A percentile compares a stretch with the other conserved stretches of the same genome.
Conservation (phyloP, 192 early-diverging fungal genomes). For the Umbelopsis sp. region DNA sequence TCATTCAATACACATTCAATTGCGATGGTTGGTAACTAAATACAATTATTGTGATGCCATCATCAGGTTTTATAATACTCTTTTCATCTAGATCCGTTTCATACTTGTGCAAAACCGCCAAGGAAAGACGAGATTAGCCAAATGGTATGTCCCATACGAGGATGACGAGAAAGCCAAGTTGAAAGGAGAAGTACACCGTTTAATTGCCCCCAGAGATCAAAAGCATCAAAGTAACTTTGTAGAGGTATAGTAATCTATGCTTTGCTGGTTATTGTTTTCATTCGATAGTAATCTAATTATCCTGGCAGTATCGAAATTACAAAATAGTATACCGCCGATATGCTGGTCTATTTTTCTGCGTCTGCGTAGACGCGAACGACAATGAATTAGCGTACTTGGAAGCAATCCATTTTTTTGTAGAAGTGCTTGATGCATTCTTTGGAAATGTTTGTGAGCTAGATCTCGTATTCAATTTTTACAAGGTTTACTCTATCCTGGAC, state of each 20-base stretch:
- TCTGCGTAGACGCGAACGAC: slow-evolving; percentile 98
- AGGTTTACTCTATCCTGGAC: slow-evolving; percentile 96
- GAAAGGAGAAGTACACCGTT: slow-evolving; percentile 93
- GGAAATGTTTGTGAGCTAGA: slow-evolving; percentile 98
- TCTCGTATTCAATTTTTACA: slow-evolving; percentile 98
- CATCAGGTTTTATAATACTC: not conserved
- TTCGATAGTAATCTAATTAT: not conserved
- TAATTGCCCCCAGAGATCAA: slow-evolving; percentile 94
- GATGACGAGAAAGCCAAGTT: slow-evolving; percentile 94
- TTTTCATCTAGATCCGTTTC: slow-evolving; percentile 76
- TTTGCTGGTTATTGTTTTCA: not conserved
- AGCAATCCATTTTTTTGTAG: slow-evolving; percentile 99
- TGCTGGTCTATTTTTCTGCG: slow-evolving; percentile 98
- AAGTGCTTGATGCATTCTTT: slow-evolving; percentile 97
- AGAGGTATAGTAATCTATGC: slow-evolving; percentile 60
- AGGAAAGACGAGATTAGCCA: slow-evolving; percentile 95
- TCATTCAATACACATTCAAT: not conserved
- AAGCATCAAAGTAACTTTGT: slow-evolving; percentile 98
- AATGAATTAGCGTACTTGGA: slow-evolving; percentile 96
- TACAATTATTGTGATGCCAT: not conserved
- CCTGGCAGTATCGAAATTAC: slow-evolving; percentile 86
- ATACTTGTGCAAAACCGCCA: slow-evolving; percentile 99
- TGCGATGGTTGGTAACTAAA: not conserved
- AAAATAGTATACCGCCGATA: slow-evolving; percentile 98
- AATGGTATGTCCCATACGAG: slow-evolving; percentile 95